A percentile compares a stretch with the other conserved stretches of the same genome.
Conservation (phyloP, 805 yeast genomes). For the Monosporozyma yasuniensis region DNA sequence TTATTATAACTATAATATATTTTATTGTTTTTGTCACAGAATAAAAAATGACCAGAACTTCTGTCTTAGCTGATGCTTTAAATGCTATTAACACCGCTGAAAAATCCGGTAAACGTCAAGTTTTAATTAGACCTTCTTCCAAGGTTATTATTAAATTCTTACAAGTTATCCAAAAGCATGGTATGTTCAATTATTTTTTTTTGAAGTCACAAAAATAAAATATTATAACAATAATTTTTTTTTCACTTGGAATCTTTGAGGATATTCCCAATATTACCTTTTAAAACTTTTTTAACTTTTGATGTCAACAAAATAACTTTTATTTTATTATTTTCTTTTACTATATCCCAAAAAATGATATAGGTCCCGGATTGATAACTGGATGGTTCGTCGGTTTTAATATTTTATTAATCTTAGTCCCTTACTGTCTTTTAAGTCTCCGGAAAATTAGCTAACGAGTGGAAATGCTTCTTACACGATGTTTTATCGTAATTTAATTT, state of each 20-base stretch:
- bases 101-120: conserved; percentile 98
- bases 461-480: conserved; percentile 66
- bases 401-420: conserved; percentile 44
- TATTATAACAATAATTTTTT: neutral
- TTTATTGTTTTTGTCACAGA: neutral
- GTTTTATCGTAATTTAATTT: conserved; percentile 8
- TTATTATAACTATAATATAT: neutral
- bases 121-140: conserved; percentile 93
- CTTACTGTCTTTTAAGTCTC: conserved; percentile 96
- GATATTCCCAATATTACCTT: neutral
- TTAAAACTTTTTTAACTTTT: neutral
- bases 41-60: conserved; percentile 83
- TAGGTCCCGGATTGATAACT: conserved; percentile 87
- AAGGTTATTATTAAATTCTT: conserved; percentile 94
- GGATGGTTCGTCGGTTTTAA: conserved; percentile 82
- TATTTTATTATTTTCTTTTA: neutral
- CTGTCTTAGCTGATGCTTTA: conserved; percentile 97
- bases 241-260: neutral
- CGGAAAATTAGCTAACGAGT: conserved; percentile 58
- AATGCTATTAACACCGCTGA: conserved; percentile 98
- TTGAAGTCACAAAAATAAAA: neutral
- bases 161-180: conserved; percentile 95
- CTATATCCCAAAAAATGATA: too few species aligned
- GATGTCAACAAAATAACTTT: neutral
- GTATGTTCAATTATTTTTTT: conserved; percentile 29